phyloP scores from a whole-genome alignment of 2,329 filamentous ascomycete genomes.

The Pyrenophora graminea region DNA sequence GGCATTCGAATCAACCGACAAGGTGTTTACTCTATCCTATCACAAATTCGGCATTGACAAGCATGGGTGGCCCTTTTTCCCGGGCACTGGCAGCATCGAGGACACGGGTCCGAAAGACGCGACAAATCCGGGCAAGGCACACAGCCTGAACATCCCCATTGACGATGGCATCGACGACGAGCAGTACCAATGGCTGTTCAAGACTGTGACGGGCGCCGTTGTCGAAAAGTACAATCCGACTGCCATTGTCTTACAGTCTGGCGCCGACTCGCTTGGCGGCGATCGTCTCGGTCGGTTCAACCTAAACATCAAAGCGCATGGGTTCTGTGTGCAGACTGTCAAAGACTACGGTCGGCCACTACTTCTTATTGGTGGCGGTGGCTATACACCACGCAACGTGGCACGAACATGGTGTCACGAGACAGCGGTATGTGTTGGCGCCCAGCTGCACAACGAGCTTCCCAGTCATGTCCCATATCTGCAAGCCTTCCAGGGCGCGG shows the following conservation, averaged over 20 bases:
- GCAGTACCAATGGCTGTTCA: slow-evolving; percentile 85
- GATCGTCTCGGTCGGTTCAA: slow-evolving; percentile 96
- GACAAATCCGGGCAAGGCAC: slow-evolving; percentile 84
- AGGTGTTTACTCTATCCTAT: slow-evolving; percentile 91
- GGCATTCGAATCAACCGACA: slow-evolving; percentile 85
- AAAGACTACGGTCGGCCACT: slow-evolving; percentile 81
- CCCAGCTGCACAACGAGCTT: slow-evolving; percentile 72
- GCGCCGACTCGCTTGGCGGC: slow-evolving; percentile 90
- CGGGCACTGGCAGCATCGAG: slow-evolving; percentile 83
- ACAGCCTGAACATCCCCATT: slow-evolving; percentile 87
- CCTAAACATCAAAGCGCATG: slow-evolving; percentile 92
- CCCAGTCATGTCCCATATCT: slow-evolving; percentile 83
- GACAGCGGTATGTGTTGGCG: slow-evolving; percentile 83
- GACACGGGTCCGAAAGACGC: slow-evolving; percentile 83
- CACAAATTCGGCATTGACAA: slow-evolving; percentile 86
- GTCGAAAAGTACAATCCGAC: slow-evolving; percentile 84
- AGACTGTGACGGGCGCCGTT: slow-evolving; percentile 75
- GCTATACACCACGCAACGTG: slow-evolving; percentile 95
- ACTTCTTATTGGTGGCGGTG: slow-evolving; percentile 89
- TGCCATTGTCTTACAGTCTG: slow-evolving; percentile 93
- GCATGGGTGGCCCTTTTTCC: slow-evolving; percentile 70
- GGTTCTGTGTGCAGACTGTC: slow-evolving; percentile 85
- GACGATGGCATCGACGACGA: slow-evolving; percentile 90
- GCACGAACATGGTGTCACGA: slow-evolving; percentile 97
- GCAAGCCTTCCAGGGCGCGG: slow-evolving; percentile 78